phyloP scores from a whole-genome alignment of 768 basidiomycete genomes.

The Termitomyces sp. region DNA sequence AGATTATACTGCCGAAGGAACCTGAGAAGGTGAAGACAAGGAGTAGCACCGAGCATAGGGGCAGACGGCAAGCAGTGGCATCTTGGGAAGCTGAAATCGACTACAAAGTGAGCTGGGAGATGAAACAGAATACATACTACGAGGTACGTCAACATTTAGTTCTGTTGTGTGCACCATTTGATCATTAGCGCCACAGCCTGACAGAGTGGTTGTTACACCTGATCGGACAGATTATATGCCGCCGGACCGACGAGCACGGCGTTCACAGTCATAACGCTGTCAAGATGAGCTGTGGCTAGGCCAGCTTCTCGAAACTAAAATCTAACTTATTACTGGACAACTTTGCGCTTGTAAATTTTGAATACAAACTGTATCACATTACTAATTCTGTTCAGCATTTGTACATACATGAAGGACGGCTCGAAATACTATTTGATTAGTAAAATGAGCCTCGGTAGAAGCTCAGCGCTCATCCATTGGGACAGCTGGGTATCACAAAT shows the following conservation, averaged over 20 bases:
- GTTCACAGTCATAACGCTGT: neutral
- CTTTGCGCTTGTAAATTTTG: neutral
- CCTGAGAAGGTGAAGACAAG: constrained; percentile 4
- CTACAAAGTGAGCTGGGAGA: constrained; percentile 9
- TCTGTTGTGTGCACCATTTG: neutral
- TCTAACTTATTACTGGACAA: neutral
- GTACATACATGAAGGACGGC: neutral
- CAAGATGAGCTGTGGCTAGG: neutral
- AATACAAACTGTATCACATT: constrained; percentile 5
- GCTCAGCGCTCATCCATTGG: neutral
- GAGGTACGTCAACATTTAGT: constrained; percentile 6
- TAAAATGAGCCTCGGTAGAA: neutral
- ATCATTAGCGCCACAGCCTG: constrained; percentile 12
- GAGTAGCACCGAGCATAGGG: constrained; percentile 1
- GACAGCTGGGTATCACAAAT: constrained; percentile 15
- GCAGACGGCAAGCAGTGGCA: constrained; percentile 5
- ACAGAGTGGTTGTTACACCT: neutral
- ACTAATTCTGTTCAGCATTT: constrained; percentile 8
- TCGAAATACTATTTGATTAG: neutral
- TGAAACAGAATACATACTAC: constrained; percentile 5
- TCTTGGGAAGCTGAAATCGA: constrained; percentile 13
- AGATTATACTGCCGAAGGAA: constrained; percentile 10
- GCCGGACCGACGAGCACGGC: neutral
- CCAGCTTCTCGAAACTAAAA: neutral
- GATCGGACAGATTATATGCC: constrained; percentile 6